Base-by-base conservation (phyloP, 1,139 yeast genomes). In the Meyerozyma athensensis region DNA sequence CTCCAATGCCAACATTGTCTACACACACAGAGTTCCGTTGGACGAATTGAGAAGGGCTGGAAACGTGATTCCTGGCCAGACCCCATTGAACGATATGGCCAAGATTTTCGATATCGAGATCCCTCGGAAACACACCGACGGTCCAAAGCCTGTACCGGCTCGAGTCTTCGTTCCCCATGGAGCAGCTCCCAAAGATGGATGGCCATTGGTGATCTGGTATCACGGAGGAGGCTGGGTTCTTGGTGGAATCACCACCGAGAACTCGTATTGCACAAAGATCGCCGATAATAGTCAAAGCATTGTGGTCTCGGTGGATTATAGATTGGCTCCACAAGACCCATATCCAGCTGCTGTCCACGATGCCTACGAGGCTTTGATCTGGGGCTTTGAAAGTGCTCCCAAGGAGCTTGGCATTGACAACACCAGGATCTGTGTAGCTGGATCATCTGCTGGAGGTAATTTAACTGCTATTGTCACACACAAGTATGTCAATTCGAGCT, bases 221-320 rank as follows among this genome's bases (percentile, higher is more conserved):
- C 78, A 72, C 44, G 77, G 77, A n/a, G 74, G 74, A 21, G 70
- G 69, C 5, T 70, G 74, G 72, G 72, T 65, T 1, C 55, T 72
- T n/a, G 77, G 77, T 3, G 56, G 58, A 36, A 65, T 72, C 34
- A 50, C 43, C 38, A 66, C 77, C 4, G 77, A 72, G 40, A 70
- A 72, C 53, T 61, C 70, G 2, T 67, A 58, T 49, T 70, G 75
- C 42, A 61, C 75, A 7, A 65, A 68, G 39, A 50, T 66, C 30
- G 69, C 72, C 14, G 63, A 61, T 20, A 42, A 50, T 36, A 58
- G 65, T 14, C 43, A 60, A 32, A 65, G 73, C 41, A 48, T 65
- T 7, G 73, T 67, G 10, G 49, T 67, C 19, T 53, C 62, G 10
- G 64, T 70, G 7, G 74, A 71, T 44, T 71, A 71, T 48, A 46